phyloP scores from a whole-genome alignment of 2,329 filamentous ascomycete genomes.

The Apiospora hydei region DNA sequence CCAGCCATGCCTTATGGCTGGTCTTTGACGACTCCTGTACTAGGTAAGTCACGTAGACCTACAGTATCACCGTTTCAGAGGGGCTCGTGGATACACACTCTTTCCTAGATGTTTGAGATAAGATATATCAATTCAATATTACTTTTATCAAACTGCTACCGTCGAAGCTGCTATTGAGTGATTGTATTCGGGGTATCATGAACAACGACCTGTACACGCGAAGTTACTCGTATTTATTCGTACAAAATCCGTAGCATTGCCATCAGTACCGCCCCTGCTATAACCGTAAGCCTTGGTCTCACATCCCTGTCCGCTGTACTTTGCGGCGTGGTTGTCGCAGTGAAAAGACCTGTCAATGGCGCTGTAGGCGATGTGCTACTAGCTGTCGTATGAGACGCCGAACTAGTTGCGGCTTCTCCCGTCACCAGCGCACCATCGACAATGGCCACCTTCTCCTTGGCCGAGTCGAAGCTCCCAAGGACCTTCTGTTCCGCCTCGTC shows the following conservation, averaged over 20 bases:
- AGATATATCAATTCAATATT: background rate
- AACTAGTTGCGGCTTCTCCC: conserved; percentile 18
- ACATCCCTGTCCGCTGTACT: background rate
- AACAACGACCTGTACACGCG: background rate
- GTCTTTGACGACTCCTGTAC: background rate
- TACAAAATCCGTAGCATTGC: background rate
- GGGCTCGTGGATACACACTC: background rate
- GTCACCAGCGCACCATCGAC: conserved; percentile 33
- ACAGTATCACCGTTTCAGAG: background rate
- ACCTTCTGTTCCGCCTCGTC: conserved; percentile 50
- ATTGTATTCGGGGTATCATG: background rate
- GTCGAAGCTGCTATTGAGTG: background rate
- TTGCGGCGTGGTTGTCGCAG: conserved; percentile 24
- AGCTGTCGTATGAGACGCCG: background rate
- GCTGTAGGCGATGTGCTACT: conserved; percentile 15
- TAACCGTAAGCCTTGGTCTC: background rate
- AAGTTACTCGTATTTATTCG: background rate
- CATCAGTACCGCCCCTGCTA: background rate
- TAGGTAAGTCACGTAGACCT: background rate
- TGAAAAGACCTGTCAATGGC: conserved; percentile 26
- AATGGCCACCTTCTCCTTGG: conserved; percentile 28
- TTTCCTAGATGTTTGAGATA: background rate
- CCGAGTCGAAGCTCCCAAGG: conserved; percentile 18
- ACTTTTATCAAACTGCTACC: background rate
- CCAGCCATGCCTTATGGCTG: background rate